Base-by-base conservation (phyloP, 495 filamentous ascomycete species). In the Aspergillus baeticus region DNA sequence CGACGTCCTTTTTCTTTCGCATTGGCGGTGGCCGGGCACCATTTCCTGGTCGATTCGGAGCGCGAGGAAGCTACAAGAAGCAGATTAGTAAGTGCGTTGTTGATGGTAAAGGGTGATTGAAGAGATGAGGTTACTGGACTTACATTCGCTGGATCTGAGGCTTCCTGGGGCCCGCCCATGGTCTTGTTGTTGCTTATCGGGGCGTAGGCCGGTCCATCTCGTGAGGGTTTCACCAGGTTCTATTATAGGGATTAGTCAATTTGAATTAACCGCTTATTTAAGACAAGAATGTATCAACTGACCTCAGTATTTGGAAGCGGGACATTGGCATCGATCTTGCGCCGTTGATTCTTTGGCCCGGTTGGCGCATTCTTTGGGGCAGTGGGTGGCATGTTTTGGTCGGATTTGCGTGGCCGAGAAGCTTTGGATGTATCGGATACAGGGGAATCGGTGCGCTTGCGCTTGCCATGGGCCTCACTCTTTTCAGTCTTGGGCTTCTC, bases 1-100 rank as follows among this genome's bases (percentile, higher is more conserved):
- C 77, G 10, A 52, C 72, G 35, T 78, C 70, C 55, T 79, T 80
- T 59, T 72, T 78, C 51, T 73, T 76, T 39, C 75, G 77, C 56
- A 72, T 70, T 14, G 71, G 71, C 10, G 72, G 71, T 51, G 71
- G 68, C 29, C 60, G 49, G 14, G 53, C 55, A 29, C 57, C 62
- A 39, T 62, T 62, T 10, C 54, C 61, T 39, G 65, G 61, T 37
- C 63, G 43, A 21, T 50, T 55, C 20, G 55, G 52, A 56, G 55
- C 55, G 14, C 33, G 51, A 55, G 55, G 58, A 34, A 29, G 15
- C 61, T 63, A 54, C 21, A n/a, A 43, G 48, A 31, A 53, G 34
- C 47, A 23, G 49, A 17, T 48, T 31, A 48, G 39, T 61, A 39
- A 69, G 43, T 39, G 20, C 62, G 58, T 26, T 6, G 31, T 34